phyloP scores from a whole-genome alignment of 2,329 filamentous ascomycete genomes.

The Pseudogymnoascus pannorum region DNA sequence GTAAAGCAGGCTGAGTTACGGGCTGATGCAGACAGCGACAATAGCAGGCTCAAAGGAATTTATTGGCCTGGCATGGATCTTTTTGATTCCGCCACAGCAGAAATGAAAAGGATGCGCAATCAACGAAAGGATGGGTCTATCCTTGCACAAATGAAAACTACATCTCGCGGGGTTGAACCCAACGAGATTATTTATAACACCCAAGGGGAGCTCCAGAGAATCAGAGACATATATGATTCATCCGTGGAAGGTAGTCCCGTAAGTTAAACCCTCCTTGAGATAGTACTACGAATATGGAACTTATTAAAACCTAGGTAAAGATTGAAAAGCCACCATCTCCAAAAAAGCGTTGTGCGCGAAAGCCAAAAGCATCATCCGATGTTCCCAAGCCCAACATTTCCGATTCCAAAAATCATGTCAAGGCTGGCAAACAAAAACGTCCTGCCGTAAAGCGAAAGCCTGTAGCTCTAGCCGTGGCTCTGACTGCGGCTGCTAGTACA shows the following conservation, averaged over 20 bases:
- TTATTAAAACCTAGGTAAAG: not conserved
- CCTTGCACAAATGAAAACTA: conserved; percentile 56
- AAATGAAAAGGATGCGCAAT: conserved; percentile 67
- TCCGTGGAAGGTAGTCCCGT: conserved; percentile 47
- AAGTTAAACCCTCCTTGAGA: conserved; percentile 20
- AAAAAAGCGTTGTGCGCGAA: conserved; percentile 25
- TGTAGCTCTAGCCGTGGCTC: conserved; percentile 21
- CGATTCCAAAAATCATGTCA: conserved; percentile 13
- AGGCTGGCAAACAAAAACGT: conserved; percentile 9
- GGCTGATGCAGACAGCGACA: not conserved
- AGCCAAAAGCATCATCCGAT: conserved; percentile 11
- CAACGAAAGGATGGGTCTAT: conserved; percentile 70
- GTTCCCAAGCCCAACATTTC: conserved; percentile 19
- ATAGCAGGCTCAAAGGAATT: conserved; percentile 54
- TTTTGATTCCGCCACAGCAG: conserved; percentile 71
- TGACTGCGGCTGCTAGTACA: conserved; percentile 12
- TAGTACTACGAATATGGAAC: not conserved
- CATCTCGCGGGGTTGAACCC: conserved; percentile 56
- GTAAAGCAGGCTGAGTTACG: not conserved
- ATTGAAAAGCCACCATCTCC: conserved; percentile 14
- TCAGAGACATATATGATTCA: conserved; percentile 53
- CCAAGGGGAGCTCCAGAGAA: conserved; percentile 42
- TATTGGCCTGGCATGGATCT: conserved; percentile 71
- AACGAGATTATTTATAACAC: conserved; percentile 57
- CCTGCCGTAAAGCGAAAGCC: conserved; percentile 16